These are phyloP conservation scores for Hanseniaspora singularis DNA, from an alignment of 805 yeast genomes.

Conservation along the genomic window DNA sequence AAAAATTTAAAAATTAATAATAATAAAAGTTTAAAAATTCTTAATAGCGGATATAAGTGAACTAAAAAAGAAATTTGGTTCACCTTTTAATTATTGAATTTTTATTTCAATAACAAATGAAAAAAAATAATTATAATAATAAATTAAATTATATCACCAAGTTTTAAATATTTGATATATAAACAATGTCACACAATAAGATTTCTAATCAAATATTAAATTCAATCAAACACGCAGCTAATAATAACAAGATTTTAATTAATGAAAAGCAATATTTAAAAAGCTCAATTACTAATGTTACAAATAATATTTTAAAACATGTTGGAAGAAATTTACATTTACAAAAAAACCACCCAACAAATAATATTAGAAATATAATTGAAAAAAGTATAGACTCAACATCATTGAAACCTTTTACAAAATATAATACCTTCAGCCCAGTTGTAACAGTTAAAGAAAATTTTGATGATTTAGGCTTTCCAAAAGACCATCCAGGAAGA, in stretches of 20 bases:
- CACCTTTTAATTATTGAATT: too few species aligned
- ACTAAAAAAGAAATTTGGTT: too few species aligned
- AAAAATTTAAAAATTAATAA: too few species aligned
- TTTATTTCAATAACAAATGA: too few species aligned
- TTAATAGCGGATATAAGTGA: too few species aligned
- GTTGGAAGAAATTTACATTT: conserved; percentile 66
- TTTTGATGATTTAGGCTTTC: conserved; percentile 86
- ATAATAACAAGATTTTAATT: conserved; percentile 1
- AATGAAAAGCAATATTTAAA: too few species aligned
- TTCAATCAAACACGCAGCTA: neutral
- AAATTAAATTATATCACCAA: too few species aligned
- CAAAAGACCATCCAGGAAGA: conserved; percentile 85
- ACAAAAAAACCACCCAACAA: conserved; percentile 73
- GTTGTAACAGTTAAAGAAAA: conserved; percentile 72
- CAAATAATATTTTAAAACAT: conserved; percentile 55
- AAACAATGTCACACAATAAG: neutral
- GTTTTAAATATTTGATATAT: too few species aligned
- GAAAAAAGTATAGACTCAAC: conserved; percentile 48
- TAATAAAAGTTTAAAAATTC: too few species aligned
- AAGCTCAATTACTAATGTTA: conserved; percentile 70
- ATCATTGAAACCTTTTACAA: conserved; percentile 52
- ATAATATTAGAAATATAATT: conserved; percentile 64
- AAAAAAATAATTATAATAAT: too few species aligned
- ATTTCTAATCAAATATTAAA: neutral
- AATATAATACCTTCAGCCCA: conserved; percentile 67